Base-by-base conservation (phyloP, 805 yeast species). In the Tetrapisispora pingtungensis region DNA sequence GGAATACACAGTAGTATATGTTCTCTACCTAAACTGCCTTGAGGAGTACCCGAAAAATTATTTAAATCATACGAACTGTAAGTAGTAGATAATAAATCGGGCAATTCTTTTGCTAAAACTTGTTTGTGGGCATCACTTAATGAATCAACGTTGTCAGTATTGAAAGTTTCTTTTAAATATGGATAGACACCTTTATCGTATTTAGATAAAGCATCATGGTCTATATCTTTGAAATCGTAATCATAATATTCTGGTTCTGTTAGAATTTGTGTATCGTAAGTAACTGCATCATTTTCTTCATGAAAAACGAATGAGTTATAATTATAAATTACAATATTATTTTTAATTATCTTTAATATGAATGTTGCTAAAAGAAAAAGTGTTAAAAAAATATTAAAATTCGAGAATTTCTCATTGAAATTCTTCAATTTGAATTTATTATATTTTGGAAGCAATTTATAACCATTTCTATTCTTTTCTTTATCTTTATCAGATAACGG, bases 1-100 rank as follows among this genome's bases (percentile, higher is more conserved):
- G 96, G 96, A 56, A 86, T 74, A 48, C 81, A 70, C 42, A 87
- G 65, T 45, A 86, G 65, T 13, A 86, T 78, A 40, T 78, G 74
- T 49, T 86, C 94, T 13, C 77, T 74, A 15, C 71, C 61, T 8
- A 51, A 56, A 14, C 59, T 61, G 14, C 84, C 87, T 34, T 69
- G 65, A 1, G 70, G 55, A 1, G 72, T 51, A 2, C 88, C 89
- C 40, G 59, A 65, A 55, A 69, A 83, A 33, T 76, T 71, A 45
- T 69, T 69, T 51, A 84, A 66, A 53, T 84, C 90, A 54, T 78
- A 82, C 45, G 64, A 69, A 43, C 81, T 81, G 15, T 80, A 80
- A 0, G 74, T 66, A 4, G 73, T 66, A 30, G 64, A 70, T 46
- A 68, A 64, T 15, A 70, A 54, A 44, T 68, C 67, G 17, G 71